Base-by-base conservation (phyloP, 179 eudicot species). In the Silene vulgaris region DNA sequence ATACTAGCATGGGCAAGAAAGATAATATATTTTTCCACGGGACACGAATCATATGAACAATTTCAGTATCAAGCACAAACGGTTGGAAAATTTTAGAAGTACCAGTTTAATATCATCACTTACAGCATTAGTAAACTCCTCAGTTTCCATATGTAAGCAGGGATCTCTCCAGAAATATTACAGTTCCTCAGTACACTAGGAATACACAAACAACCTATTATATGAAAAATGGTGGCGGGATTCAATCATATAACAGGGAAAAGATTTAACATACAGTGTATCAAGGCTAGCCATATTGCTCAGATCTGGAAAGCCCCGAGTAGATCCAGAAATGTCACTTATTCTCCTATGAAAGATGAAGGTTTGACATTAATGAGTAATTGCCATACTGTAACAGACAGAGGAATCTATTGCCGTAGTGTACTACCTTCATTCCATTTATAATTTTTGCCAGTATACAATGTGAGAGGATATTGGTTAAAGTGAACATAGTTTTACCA, bases 161-260 rank as follows among this genome's bases (percentile, higher is more conserved):
- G 97, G 59, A 91, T 81, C 78, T 78, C 88, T 72, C 94, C 97
- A 74, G 82, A 56, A 62, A 91, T 83, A 67, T 83, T 89, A 78
- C 97, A 91, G 76, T 82, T 91, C 76, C 97, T 89, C 78, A 91
- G 78, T 64, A 89, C 85, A 83, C 97, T 89, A 52, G 52, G 20
- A 81, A 66, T 74, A 67, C 86, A 81, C 71, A 84, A 74, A 83
- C 67, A 61, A 80, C 50, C 72, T 68, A 71, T 3, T 48, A 70
- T 14, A 16, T 19, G 19, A 35, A 60, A 62, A 17, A 69, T 62
- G 0, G 37, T 50, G n/a, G 56, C 28, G 74, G 54, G 79, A 21
- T 70, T 66, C 64, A 35, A 37, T 69, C n/a, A 71, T 29, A 74
- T 64, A 69, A 37, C 23, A 72, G 17, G 3, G 5, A 17, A 45